Conservation (phyloP, 108 stramenopile species). For the Cyclotella distinguenda region DNA sequence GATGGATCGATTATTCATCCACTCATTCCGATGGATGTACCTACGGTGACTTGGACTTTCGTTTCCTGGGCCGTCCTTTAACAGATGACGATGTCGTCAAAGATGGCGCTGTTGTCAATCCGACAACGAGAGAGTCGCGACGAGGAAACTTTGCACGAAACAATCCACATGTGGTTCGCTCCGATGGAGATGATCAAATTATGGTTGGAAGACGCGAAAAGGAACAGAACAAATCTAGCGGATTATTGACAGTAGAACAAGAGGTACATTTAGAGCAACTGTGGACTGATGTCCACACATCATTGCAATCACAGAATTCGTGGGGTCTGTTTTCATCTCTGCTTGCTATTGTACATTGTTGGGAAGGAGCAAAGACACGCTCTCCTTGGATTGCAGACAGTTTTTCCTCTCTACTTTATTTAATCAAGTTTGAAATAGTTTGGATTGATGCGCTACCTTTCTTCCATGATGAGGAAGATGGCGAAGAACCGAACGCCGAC, state of each 20-base stretch:
- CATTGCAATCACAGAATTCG: conserved; percentile 12
- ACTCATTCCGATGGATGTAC: conserved; percentile 63
- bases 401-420: conserved; percentile 12
- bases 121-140: conserved; percentile 57
- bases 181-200: not conserved
- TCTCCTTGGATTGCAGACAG: conserved; percentile 29
- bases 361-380: conserved; percentile 21
- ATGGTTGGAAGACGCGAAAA: conserved; percentile 4
- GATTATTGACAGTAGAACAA: conserved; percentile 26
- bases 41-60: conserved; percentile 79
- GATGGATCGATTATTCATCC: conserved; percentile 62
- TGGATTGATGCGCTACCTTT: not conserved
- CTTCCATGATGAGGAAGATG: not conserved
- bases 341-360: conserved; percentile 31
- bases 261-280: conserved; percentile 28
- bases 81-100: conserved; percentile 51
- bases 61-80: conserved; percentile 57
- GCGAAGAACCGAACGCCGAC: not conserved
- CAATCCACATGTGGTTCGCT: conserved; percentile 47
- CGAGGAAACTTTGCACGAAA: conserved; percentile 57
- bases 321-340: conserved; percentile 29
- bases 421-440: not conserved
- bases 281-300: conserved; percentile 30
- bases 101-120: conserved; percentile 49
- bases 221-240: not conserved